A percentile compares a stretch with the other conserved stretches of the same genome.
Conservation (phyloP, 2,329 filamentous ascomycete genomes). For the Colletotrichum cuscutae region DNA sequence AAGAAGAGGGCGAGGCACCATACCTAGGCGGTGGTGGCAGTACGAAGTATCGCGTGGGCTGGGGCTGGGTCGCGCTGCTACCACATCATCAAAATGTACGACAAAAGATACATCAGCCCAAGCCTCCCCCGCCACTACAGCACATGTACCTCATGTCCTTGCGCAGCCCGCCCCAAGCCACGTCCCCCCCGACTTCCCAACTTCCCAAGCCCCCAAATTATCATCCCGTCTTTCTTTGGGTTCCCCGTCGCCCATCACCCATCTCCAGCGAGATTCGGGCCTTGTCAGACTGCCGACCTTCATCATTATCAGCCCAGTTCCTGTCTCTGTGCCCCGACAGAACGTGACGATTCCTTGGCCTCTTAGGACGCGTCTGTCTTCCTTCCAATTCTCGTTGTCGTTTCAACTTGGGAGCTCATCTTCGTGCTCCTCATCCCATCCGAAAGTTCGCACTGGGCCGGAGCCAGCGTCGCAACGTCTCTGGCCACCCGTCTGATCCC, state of each 20-base stretch:
- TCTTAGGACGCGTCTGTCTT: not conserved
- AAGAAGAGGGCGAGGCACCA: not conserved
- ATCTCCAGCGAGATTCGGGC: conserved; percentile 21
- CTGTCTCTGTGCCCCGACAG: conserved; percentile 1
- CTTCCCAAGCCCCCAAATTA: conserved; percentile 33
- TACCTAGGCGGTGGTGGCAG: no score
- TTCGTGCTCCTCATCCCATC: not conserved
- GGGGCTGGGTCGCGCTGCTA: not conserved
- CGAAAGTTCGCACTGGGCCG: not conserved
- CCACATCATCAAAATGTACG: not conserved
- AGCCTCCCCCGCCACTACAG: not conserved
- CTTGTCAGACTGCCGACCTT: conserved; percentile 14
- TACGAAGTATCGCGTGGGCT: not conserved
- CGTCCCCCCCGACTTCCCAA: not conserved
- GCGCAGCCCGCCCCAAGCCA: conserved; percentile 21
- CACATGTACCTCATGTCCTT: not conserved
- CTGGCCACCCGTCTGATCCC: not conserved
- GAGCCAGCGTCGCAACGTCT: not conserved
- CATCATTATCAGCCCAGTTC: conserved; percentile 14
- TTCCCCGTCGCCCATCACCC: conserved; percentile 10
- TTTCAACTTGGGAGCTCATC: not conserved
- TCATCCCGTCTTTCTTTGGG: conserved; percentile 27
- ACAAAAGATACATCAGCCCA: not conserved
- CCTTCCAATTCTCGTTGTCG: not conserved
- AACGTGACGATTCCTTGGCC: not conserved